Evolutionary conservation across 2,329 filamentous ascomycete species (phyloP), one percentile per base, ranked within the genome.

Genomic region (Aspergillus intermedius): DNA sequence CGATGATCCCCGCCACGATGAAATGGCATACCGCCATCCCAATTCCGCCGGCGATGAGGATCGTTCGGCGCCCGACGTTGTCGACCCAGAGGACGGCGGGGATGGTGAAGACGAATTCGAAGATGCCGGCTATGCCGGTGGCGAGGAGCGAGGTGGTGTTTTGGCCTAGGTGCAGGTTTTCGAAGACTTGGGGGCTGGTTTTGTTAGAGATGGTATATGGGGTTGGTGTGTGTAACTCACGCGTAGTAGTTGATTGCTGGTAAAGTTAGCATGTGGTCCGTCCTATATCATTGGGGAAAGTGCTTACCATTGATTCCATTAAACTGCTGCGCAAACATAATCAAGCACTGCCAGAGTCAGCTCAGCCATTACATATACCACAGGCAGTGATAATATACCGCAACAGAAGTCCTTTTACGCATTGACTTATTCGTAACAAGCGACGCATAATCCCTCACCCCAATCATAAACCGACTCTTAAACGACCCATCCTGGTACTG

Each of bases 1-100:
- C 86, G 4, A 84, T 77, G 49, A 89, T 86, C 35, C 81, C 75
- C 1, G 84, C 84, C 48, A 88, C 83, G 58, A 88, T 84, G 55
- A 88, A 79, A 61, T 88, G 85, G 59, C 81, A 87, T 4, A 75
- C 71, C 0, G 76, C 81, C 84, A 88, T 89, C 7, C 83, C 84
- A 15, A 87, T 71, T 0, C 83, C 84, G 10, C 86, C 71, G 1
- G 62, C 57, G 10, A 69, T 63, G 2, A 74, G 55, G n/a, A 71
- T 63, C 21, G 64, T 63, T 53, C 67, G 70, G 6, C 71, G 64
- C 19, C 69, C 70, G 30, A 72, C 53, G 41, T 65, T 63, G 49
- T 72, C 70, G 39, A 72, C 67, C 59, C 66, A 71, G 19, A 72
- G 51, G 3, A 72, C 63, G 10, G 68, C 63, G 4, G 69, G 69